Conservation (phyloP, 2,329 filamentous ascomycete genomes). For the Aspergillus udagawae region DNA sequence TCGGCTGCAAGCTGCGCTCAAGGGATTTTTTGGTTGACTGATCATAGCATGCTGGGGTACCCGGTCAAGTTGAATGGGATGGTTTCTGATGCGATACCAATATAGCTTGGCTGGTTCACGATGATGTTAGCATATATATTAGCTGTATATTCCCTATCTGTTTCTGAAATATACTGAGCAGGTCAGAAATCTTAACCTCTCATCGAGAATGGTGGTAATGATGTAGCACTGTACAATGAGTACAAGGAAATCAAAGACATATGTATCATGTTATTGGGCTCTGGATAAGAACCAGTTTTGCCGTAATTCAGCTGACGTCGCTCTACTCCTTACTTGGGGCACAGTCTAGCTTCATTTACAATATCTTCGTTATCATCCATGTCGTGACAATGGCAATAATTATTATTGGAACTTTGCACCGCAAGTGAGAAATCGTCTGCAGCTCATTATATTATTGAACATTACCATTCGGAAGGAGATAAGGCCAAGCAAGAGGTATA, state of each 20-base stretch:
- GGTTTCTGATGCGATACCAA: conserved; percentile 48
- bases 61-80: conserved; percentile 51
- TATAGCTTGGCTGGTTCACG: conserved; percentile 7
- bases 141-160: neutral
- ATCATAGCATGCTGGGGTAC: conserved; percentile 46
- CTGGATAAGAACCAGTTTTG: neutral
- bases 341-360: neutral
- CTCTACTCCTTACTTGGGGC: neutral
- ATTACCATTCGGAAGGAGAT: neutral
- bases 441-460: neutral
- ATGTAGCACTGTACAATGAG: neutral
- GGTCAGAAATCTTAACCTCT: neutral
- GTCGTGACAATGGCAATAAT: neutral
- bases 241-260: no score
- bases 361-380: neutral
- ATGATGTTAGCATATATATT: neutral
- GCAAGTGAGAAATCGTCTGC: neutral
- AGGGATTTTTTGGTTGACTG: conserved; percentile 15
- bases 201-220: neutral
- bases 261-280: neutral
- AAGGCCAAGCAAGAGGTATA: neutral
- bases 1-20: neutral
- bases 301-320: no score
- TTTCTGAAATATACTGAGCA: neutral
- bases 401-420: neutral